A percentile compares a stretch with the other conserved stretches of the same genome.
These are phyloP conservation scores for Phytophthora fragariae DNA, from an alignment of 352 stramenopile genomes.

Conservation along the genomic window DNA sequence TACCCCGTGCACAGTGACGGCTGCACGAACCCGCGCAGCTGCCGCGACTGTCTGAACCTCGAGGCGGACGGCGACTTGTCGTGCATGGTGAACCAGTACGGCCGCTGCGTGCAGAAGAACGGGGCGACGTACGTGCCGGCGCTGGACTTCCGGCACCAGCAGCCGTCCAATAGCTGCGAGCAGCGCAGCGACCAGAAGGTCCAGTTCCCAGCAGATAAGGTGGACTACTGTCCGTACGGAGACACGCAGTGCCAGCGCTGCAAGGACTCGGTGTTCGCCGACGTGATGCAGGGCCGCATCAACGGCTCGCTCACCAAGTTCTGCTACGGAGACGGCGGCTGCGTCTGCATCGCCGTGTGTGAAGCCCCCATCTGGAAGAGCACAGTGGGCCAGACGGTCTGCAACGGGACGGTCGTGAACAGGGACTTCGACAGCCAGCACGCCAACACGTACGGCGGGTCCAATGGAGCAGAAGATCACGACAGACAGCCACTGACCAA, in stretches of 20 bases:
- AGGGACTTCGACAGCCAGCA: conserved; percentile 37
- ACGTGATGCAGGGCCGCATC: conserved; percentile 45
- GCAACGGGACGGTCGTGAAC: conserved; percentile 37
- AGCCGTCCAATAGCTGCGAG: conserved; percentile 41
- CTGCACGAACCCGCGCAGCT: conserved; percentile 56
- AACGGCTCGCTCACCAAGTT: conserved; percentile 48
- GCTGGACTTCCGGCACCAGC: conserved; percentile 32
- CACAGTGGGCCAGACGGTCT: conserved; percentile 39
- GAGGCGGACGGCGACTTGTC: conserved; percentile 41
- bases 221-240: conserved; percentile 47
- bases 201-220: conserved; percentile 43
- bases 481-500: conserved; percentile 13
- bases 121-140: conserved; percentile 19
- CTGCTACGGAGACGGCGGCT: conserved; percentile 42
- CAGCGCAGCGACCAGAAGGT: conserved; percentile 44
- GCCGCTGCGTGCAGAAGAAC: conserved; percentile 50
- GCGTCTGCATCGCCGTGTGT: conserved; percentile 52
- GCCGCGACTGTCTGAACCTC: conserved; percentile 70
- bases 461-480: conserved; percentile 2
- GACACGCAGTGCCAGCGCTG: conserved; percentile 45
- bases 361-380: conserved; percentile 47
- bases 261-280: conserved; percentile 29
- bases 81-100: conserved; percentile 55
- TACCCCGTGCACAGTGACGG: conserved; percentile 37
- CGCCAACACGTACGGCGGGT: conserved; percentile 35